Conservation (phyloP, 139 green algal genomes). For the Volvox africanus region DNA sequence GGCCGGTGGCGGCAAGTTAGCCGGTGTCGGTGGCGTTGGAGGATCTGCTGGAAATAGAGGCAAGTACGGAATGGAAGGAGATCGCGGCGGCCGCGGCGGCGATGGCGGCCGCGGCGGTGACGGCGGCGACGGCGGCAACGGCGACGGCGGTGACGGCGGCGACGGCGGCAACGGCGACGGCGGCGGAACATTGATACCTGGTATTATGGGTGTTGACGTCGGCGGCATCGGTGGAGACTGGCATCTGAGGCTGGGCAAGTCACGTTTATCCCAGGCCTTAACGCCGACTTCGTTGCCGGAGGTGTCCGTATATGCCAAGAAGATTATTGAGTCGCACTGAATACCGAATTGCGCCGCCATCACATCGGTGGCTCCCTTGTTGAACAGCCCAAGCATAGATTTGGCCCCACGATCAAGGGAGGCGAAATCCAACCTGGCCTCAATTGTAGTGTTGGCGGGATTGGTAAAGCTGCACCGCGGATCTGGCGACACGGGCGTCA, state of each 20-base stretch:
- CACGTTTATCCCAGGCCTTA: constrained; percentile 8
- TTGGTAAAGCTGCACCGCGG: not conserved
- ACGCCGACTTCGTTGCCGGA: not conserved
- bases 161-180: too few species aligned
- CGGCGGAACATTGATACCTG: not conserved
- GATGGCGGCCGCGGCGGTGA: not conserved
- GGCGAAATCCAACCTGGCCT: not conserved
- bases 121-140: not conserved
- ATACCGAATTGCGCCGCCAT: constrained; percentile 15
- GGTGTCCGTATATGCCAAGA: constrained; percentile 7
- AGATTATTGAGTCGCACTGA: constrained; percentile 34
- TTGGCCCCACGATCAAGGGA: not conserved
- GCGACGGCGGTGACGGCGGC: not conserved
- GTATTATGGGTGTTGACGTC: not conserved
- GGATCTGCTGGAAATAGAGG: not conserved
- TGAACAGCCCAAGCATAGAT: constrained; percentile 33
- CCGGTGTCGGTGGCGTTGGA: not conserved
- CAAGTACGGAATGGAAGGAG: not conserved
- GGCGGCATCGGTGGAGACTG: not conserved
- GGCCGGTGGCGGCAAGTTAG: not conserved
- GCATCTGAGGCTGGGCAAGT: constrained; percentile 3
- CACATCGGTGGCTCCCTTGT: not conserved
- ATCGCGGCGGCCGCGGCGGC: not conserved
- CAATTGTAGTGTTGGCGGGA: not conserved
- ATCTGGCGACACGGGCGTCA: not conserved